Conservation (phyloP, 2,329 filamentous ascomycete genomes). For the Colletotrichum sp. region DNA sequence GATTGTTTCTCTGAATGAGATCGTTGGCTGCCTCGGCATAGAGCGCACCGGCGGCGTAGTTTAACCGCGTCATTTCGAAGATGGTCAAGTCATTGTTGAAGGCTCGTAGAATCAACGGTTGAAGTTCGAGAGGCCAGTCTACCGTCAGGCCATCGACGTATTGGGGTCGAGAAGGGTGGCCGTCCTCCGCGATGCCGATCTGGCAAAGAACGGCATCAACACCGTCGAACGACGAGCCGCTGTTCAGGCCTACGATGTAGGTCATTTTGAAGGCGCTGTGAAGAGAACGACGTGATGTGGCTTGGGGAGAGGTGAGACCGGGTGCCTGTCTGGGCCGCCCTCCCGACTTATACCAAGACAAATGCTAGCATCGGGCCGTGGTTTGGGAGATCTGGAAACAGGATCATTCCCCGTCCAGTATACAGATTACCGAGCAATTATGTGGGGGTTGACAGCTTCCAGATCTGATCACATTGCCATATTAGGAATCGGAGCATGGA, state of each 20-base stretch:
- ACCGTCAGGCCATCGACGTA: conserved; percentile 31
- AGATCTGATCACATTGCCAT: not conserved
- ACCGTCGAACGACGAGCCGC: conserved; percentile 33
- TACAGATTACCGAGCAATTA: not conserved
- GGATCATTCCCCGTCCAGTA: not conserved
- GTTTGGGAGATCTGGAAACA: not conserved
- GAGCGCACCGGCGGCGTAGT: conserved; percentile 31
- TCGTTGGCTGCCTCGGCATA: conserved; percentile 32
- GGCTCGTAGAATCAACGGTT: conserved; percentile 27
- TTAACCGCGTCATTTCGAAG: conserved; percentile 32
- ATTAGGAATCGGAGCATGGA: not conserved
- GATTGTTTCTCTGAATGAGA: conserved; percentile 22
- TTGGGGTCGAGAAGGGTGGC: conserved; percentile 29
- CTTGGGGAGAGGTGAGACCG: not conserved
- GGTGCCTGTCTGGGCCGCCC: not conserved
- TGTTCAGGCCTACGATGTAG: conserved; percentile 35
- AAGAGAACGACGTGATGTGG: not conserved
- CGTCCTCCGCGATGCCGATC: conserved; percentile 30
- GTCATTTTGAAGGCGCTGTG: not conserved
- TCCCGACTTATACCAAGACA: not conserved
- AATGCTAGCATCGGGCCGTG: not conserved
- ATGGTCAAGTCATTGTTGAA: conserved; percentile 31
- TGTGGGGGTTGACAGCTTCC: not conserved
- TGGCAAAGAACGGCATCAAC: conserved; percentile 33
- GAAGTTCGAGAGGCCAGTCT: conserved; percentile 32